phyloP scores from a whole-genome alignment of 441 rosid genomes.

The Syzygium syzygioides region DNA sequence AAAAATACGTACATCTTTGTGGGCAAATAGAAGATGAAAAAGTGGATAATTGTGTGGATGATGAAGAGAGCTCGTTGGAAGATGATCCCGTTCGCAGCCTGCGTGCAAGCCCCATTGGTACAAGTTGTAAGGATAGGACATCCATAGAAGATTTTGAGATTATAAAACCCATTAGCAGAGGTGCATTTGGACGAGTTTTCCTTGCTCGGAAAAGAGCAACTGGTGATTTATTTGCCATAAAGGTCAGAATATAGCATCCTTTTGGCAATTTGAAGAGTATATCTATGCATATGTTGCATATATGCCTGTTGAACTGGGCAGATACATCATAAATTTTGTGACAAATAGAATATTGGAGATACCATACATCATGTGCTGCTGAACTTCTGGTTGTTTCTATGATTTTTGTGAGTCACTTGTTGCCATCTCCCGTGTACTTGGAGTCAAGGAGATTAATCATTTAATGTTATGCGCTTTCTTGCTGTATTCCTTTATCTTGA shows the following conservation, averaged over 20 bases:
- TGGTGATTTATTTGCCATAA: slow-evolving; percentile 94
- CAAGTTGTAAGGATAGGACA: slow-evolving; percentile 76
- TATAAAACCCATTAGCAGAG: slow-evolving; percentile 95
- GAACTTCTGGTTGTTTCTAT: neutral
- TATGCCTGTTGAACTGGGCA: neutral
- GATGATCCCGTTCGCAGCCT: slow-evolving; percentile 77
- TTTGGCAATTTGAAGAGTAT: neutral
- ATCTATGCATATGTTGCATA: neutral
- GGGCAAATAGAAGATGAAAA: slow-evolving; percentile 85
- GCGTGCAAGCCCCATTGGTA: slow-evolving; percentile 84
- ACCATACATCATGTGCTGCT: neutral
- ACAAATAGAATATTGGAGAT: neutral
- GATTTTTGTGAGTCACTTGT: neutral
- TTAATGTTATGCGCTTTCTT: neutral
- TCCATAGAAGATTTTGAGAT: slow-evolving; percentile 98
- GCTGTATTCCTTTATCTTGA: neutral
- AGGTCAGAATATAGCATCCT: slow-evolving; percentile 34
- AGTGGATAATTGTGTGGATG: slow-evolving; percentile 48
- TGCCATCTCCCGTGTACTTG: neutral
- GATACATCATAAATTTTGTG: neutral
- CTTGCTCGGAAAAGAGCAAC: slow-evolving; percentile 91
- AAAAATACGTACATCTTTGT: slow-evolving; percentile 79
- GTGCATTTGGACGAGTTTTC: slow-evolving; percentile 95
- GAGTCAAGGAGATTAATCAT: neutral
- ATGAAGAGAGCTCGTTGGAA: slow-evolving; percentile 83